Evolutionary conservation across 2,329 filamentous ascomycete species (phyloP), one percentile per base, ranked within the genome.

Genomic region (Drechslerella coelobrocha): DNA sequence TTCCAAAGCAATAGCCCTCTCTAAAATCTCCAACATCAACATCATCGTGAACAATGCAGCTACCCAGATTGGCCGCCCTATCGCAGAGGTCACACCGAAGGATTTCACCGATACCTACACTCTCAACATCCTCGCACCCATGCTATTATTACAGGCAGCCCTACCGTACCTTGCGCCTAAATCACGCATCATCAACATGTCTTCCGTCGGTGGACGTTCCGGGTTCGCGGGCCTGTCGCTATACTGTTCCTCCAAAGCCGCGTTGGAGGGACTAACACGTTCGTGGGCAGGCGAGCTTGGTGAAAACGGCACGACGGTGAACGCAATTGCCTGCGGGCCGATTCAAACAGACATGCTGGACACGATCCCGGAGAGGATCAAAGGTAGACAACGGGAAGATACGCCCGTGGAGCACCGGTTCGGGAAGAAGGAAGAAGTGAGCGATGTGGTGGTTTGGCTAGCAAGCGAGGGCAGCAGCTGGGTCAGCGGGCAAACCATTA

Each of bases 201-300:
- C 81, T 12, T 86, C 83, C 1, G 80, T 88, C 0, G 84, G 81
- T 8, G 81, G 80, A 0, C 78, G 85, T 0, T 79, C 81, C 1
- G 65, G 65, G 12, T 62, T 69, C 26, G 21, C 57, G 12, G 65
- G 65, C 9, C 54, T 69, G 21, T 69, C 65, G n/a, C 76, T 85
- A 1, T 88, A 88, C 76, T 81, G 81, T 50, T 82, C 83, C 0
- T 83, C 82, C 2, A 88, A 88, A 75, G 84, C 84, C 0, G 86
- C 85, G 4, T 76, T 88, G 14, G 85, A 88, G 76, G 84, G 82
- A 0, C 76, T 88, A 60, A 88, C 86, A 8, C 79, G 85, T 5
- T 82, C 80, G 47, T 84, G 84, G 81, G 86, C 86, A 0, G 80
- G 80, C 0, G 86, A 88, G 77, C 78, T 88, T 7, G 85, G 85